Base-by-base conservation (phyloP, 2,329 filamentous ascomycete species). In the Fusarium udum region DNA sequence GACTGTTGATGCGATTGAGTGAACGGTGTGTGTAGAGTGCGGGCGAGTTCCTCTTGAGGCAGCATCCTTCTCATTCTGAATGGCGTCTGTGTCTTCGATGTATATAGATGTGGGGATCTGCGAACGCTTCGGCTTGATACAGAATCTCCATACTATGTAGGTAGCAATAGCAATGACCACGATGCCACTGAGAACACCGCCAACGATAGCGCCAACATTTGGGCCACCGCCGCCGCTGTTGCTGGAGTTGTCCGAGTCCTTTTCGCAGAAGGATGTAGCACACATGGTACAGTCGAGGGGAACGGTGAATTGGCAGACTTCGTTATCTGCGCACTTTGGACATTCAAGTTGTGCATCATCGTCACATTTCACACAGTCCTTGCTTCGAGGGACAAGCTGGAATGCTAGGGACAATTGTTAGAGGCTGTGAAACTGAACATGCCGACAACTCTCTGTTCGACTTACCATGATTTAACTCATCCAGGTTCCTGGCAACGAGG, bases 1-100 rank as follows among this genome's bases (percentile, higher is more conserved):
- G 67, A 98, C 95, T 32, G 95, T 98, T 15, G 95, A 98, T 22
- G 96, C 96, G 80, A 99, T 94, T 18, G 95, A 98, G 78, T 92
- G 89, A 61, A 95, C 92, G n/a, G 93, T 93, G 80, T 96, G 91
- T 49, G 93, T 93, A 16, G 95, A 96, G 62, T 92, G 89, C 76
- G 95, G 88, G 86, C 86, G 64, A 82, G 86, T 79, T 87, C 79
- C 75, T 57, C 81, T 75, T 6, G 79, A 76, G 31, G 74, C 74
- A 37, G 75, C 88, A 73, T 87, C 85, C 84, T 88, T 86, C 80
- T 88, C 82, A 78, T 78, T 77, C 40, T 78, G 78, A 15, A 75
- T 48, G 7, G 75, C 45, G 75, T 89, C 91, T 48, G 87, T 84
- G 52, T 90, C 88, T 60, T 87, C 86, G 60, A 89, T 85, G 80